Evolutionary conservation across 805 yeast species (phyloP).

Genomic region (Spathaspora girioi): DNA sequence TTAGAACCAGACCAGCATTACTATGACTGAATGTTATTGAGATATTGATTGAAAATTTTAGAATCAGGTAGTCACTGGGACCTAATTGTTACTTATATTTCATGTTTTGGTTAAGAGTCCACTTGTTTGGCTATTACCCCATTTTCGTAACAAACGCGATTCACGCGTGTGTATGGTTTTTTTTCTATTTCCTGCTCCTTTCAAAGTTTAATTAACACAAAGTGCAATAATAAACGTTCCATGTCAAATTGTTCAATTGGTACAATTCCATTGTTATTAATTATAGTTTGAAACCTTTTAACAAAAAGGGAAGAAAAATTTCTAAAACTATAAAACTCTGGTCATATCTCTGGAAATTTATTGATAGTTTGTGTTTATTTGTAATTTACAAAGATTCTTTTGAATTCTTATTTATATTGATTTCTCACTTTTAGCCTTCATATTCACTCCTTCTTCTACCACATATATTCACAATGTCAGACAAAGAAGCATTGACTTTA

Average conservation of each 20-base stretch:
- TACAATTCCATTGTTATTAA: not conserved
- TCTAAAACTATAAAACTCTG: not conserved
- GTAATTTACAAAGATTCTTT: not conserved
- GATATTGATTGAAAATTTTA: too few species aligned
- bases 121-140: not conserved
- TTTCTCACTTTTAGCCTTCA: not conserved
- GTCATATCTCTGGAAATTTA: not conserved
- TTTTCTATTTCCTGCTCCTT: not conserved
- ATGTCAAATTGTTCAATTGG: not conserved
- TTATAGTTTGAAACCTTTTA: not conserved
- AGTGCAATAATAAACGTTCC: not conserved
- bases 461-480: conserved; percentile 18
- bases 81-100: too few species aligned
- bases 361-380: not conserved
- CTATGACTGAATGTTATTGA: too few species aligned
- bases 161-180: not conserved
- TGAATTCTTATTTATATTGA: not conserved
- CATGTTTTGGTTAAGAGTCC: too few species aligned
- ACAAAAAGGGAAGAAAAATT: not conserved
- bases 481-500: conserved; percentile 45
- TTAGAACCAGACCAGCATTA: too few species aligned
- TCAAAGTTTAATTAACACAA: not conserved
- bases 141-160: not conserved
- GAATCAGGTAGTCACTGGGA: too few species aligned
- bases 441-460: not conserved